Percentiles rank a stretch among this genome's conserved stretches.
Conservation (phyloP, 768 basidiomycete species). For the Boletus fagicola region DNA sequence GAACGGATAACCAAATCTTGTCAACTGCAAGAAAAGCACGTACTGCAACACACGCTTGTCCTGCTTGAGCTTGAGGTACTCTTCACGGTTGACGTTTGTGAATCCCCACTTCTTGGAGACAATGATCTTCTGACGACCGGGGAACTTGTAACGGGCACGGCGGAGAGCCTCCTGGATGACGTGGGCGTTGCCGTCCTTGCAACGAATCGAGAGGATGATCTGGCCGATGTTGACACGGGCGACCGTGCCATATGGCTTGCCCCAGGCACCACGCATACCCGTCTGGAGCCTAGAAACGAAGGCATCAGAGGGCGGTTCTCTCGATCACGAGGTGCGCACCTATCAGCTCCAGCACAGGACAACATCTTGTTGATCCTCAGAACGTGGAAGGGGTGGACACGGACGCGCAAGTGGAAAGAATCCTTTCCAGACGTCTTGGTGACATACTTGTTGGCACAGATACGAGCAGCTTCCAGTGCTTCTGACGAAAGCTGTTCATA, state of each 20-base stretch:
- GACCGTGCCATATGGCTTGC: constrained; percentile 95
- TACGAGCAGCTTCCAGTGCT: constrained; percentile 96
- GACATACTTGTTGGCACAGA: constrained; percentile 99
- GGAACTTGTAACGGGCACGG: constrained; percentile 99
- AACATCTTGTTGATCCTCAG: constrained; percentile 99
- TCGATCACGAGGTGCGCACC: constrained; percentile 40
- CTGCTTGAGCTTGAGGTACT: constrained; percentile 85
- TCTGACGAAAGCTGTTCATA: constrained; percentile 96
- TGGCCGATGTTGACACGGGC: constrained; percentile 97
- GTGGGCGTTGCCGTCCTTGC: constrained; percentile 81
- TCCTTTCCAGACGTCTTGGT: constrained; percentile 98
- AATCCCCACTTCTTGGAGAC: constrained; percentile 99
- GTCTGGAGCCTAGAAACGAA: constrained; percentile 67
- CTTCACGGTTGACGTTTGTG: constrained; percentile 88
- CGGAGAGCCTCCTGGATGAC: constrained; percentile 97
- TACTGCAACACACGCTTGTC: constrained; percentile 88
- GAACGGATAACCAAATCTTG: not conserved
- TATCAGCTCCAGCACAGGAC: constrained; percentile 98
- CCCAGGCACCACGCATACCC: constrained; percentile 99
- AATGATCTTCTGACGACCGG: constrained; percentile 97
- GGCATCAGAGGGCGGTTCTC: not conserved
- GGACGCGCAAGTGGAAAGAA: constrained; percentile 96
- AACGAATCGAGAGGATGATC: constrained; percentile 88
- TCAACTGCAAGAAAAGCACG: constrained; percentile 35
- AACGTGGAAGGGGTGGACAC: constrained; percentile 98